Evolutionary conservation across 331 rosid genomes (phyloP), one percentile per base, ranked within the genome.

Genomic region (Rhamnella rubrinervis): DNA sequence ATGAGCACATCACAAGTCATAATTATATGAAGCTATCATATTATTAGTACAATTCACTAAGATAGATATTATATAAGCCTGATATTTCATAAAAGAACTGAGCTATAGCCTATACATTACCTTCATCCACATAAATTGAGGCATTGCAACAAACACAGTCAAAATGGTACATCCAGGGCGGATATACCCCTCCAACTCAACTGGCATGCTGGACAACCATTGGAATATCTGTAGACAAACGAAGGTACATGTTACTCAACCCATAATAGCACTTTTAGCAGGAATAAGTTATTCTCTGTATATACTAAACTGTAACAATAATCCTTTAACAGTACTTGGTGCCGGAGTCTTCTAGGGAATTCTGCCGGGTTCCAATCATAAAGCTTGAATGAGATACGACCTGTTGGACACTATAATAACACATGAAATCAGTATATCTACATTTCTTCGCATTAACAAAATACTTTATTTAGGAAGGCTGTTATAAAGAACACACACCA

Each of bases 301-400:
- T 80, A 84, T 83, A 89, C 90, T 87, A 89, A 95, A 91, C 96
- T 86, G 96, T 73, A 86, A 80, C 40, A 86, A 79, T 59, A 88
- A 72, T 75, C 85, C 76, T 85, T 84, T 73, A 87, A 85, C 39
- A 72, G 66, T 95, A 95, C 99, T 95, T 95, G 99, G 83, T 85
- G 96, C 53, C 99, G 93, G 50, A 95, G 99, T 83, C 97, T 79
- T 86, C 99, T 89, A 56, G 99, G 99, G 66, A 95, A 95, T 44
- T 95, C 99, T 0, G 99, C 99, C 23, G 99, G 99, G 78, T 95
- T 95, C 99, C 99, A 95, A 78, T 95, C 99, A 59, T 95, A 95
- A 61, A 95, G 99, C 89, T 95, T 95, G 80, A 95, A 95, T 26
- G 99, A 95, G 74, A 95, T 78, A 70, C 99, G 96, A 72, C 99